Evolutionary conservation across 2,329 filamentous ascomycete genomes (phyloP), one percentile per base, ranked within the genome.

Genomic region (Apiospora rasikravindrae): DNA sequence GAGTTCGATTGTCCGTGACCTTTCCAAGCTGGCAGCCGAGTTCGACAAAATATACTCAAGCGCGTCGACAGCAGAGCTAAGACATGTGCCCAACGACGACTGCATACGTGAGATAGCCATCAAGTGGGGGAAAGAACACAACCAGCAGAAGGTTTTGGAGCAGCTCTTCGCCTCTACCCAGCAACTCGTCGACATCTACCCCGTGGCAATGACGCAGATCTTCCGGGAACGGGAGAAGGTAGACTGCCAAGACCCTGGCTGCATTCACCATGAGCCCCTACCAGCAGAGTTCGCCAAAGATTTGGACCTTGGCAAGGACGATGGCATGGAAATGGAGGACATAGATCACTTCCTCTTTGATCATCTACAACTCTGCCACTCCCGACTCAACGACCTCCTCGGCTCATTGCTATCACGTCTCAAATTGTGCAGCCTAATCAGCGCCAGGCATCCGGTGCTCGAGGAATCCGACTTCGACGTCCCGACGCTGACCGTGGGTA

Each of bases 401-500:
- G 83, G 82, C 29, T 75, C 74, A 26, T 70, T 86, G 7, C 71
- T 82, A 26, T 74, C 74, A 24, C 79, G 80, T 33, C 77, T 78
- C 8, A 76, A 76, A 14, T 73, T 80, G 14, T 85, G 84, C 73
- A 74, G 76, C 16, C 77, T 77, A 40, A 73, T 81, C 57, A 77
- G 78, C 8, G 67, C 77, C 0, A 77, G 77, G 0, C 74, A 80
- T 0, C 79, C 81, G 0, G 70, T 74, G 6, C 73, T 77, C 16
- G 72, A 76, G 19, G 78, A 81, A 19, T 82, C 80, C 0, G 77
- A 77, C 7, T 78, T 84, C 49, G 78, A 81, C 24, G 78, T 85
- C 4, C 83, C 84, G 0, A 81, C 84, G 67, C 81, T 85, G 19
- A 80, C 81, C 4, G 80, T 86, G 6, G 84, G 84, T 1, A 76